Evolutionary conservation across 352 stramenopile species (phyloP).

Genomic region (Halophytophthora batemanensis): DNA sequence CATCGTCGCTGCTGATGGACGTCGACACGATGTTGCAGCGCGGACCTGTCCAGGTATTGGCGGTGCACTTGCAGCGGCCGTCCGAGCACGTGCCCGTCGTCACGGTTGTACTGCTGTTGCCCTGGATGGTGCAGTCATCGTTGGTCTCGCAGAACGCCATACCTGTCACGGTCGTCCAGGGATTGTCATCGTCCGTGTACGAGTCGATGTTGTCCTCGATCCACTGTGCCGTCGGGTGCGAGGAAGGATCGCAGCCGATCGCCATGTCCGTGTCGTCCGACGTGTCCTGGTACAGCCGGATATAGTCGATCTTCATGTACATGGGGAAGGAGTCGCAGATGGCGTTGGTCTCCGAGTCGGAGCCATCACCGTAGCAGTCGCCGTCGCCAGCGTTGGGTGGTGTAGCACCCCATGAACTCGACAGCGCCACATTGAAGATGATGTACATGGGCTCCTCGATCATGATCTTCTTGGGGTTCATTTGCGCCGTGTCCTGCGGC

Average conservation of each 20-base stretch:
- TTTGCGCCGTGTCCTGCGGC: constrained; percentile 21
- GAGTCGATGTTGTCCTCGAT: constrained; percentile 53
- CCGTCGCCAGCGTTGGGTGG: constrained; percentile 13
- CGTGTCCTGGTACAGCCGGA: constrained; percentile 45
- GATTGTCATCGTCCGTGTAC: constrained; percentile 46
- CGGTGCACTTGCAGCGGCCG: constrained; percentile 21
- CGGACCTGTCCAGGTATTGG: constrained; percentile 22
- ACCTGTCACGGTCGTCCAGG: constrained; percentile 29
- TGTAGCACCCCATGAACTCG: constrained; percentile 39
- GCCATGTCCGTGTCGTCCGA: constrained; percentile 27
- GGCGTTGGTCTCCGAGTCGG: constrained; percentile 16
- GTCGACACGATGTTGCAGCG: constrained; percentile 17
- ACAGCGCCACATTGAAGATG: constrained; percentile 91
- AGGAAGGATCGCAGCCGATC: constrained; percentile 33
- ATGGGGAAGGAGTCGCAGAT: constrained; percentile 50
- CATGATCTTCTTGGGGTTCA: constrained; percentile 82
- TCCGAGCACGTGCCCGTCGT: constrained; percentile 20
- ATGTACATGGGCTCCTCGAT: constrained; percentile 74
- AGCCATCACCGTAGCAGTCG: constrained; percentile 27
- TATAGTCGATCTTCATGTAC: constrained; percentile 61
- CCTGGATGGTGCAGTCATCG: constrained; percentile 47
- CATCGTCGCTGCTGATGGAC: not conserved
- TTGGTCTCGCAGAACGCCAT: constrained; percentile 33
- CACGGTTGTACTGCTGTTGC: constrained; percentile 3
- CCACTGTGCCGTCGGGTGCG: constrained; percentile 46